Conservation (phyloP, 495 filamentous ascomycete species). For the Rhypophila decipiens region DNA sequence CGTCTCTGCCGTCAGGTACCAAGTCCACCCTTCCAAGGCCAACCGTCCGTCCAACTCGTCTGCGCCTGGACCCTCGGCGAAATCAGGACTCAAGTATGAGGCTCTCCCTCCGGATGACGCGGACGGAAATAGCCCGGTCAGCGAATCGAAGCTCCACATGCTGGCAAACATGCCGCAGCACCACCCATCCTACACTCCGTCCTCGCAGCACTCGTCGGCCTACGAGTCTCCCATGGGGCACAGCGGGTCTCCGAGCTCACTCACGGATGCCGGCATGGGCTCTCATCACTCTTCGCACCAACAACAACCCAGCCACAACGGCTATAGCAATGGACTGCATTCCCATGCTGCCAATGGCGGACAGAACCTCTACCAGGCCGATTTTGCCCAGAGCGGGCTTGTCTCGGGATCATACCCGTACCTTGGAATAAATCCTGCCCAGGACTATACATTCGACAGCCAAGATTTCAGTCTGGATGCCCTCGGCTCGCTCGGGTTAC, state of each 20-base stretch:
- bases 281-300: conserved; percentile 10
- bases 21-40: conserved; percentile 18
- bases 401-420: conserved; percentile 37
- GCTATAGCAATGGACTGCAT: conserved; percentile 3
- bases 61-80: conserved; percentile 17
- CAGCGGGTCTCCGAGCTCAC: conserved; percentile 29
- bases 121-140: conserved; percentile 12
- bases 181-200: conserved; percentile 16
- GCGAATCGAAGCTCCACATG: conserved; percentile 22
- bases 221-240: conserved; percentile 26
- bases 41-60: conserved; percentile 19
- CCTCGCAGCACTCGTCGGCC: conserved; percentile 24
- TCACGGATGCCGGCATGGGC: conserved; percentile 11
- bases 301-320: conserved; percentile 2
- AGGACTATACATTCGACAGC: conserved; percentile 62
- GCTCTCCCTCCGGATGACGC: conserved; percentile 23
- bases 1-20: conserved; percentile 36
- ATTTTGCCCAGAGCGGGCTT: conserved; percentile 34
- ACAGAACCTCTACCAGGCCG: conserved; percentile 15
- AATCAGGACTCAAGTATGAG: conserved; percentile 33
- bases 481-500: conserved; percentile 19
- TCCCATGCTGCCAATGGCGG: neutral
- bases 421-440: conserved; percentile 31
- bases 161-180: conserved; percentile 11
- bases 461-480: conserved; percentile 59